Evolutionary conservation across 345 rosid genomes (phyloP).

Genomic region (Citrus reticulata): DNA sequence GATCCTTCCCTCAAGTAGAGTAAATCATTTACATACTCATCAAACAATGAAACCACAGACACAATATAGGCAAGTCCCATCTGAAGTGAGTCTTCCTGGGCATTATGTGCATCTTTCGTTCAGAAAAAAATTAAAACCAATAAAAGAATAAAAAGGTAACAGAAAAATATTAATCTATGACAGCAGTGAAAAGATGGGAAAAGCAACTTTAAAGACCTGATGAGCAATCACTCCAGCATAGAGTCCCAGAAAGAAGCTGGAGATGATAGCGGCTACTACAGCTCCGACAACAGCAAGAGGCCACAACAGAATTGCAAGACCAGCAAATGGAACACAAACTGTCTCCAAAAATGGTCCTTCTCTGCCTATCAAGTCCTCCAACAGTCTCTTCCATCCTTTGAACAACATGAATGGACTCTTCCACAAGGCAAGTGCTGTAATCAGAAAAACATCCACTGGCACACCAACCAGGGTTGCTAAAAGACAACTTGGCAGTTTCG

Average conservation of each 20-base stretch:
- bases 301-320: conserved; percentile 77
- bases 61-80: conserved; percentile 67
- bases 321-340: conserved; percentile 88
- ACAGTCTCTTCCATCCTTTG: conserved; percentile 80
- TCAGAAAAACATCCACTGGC: conserved; percentile 51
- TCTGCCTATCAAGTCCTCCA: conserved; percentile 84
- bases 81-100: conserved; percentile 67
- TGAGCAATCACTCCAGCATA: conserved; percentile 66
- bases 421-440: conserved; percentile 64
- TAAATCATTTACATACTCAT: conserved; percentile 78
- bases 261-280: conserved; percentile 44
- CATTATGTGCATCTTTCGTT: conserved; percentile 16
- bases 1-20: conserved; percentile 84
- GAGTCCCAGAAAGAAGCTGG: conserved; percentile 69
- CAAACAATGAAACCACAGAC: conserved; percentile 63
- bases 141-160: not conserved
- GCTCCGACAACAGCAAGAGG: conserved; percentile 79
- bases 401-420: conserved; percentile 85
- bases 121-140: conserved; percentile 14
- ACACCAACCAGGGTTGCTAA: conserved; percentile 60
- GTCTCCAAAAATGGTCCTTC: conserved; percentile 92
- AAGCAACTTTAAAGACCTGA: conserved; percentile 43
- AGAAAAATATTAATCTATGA: not conserved
- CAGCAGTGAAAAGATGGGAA: not conserved
- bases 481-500: conserved; percentile 60